Evolutionary conservation across 169 alveolate species (phyloP).

Genomic region (Plasmodium cynomolgi): DNA sequence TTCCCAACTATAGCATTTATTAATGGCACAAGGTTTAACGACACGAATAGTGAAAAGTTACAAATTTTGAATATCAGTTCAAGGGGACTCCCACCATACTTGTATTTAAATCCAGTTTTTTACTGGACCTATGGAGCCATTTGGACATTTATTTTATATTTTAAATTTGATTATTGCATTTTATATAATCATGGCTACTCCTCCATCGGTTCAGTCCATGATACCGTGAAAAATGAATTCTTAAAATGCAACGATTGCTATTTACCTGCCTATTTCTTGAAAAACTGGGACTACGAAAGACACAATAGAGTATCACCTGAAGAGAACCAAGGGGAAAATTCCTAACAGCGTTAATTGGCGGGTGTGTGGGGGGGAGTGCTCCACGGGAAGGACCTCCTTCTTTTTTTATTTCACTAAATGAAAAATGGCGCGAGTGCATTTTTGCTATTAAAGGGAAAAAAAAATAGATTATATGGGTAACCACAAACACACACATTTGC

Average conservation of each 20-base stretch:
- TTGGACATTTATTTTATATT: conserved; percentile 82
- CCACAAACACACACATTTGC: neutral
- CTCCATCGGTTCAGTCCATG: conserved; percentile 81
- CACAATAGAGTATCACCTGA: conserved; percentile 48
- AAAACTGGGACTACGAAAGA: conserved; percentile 80
- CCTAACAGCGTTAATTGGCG: neutral
- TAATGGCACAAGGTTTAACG: conserved; percentile 70
- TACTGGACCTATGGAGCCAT: conserved; percentile 86
- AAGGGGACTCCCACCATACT: conserved; percentile 73
- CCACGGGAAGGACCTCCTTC: neutral
- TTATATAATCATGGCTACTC: conserved; percentile 85
- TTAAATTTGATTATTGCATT: conserved; percentile 80
- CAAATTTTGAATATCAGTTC: conserved; percentile 70
- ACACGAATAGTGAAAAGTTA: conserved; percentile 39
- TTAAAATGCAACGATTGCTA: conserved; percentile 77
- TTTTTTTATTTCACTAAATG: neutral
- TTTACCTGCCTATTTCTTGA: conserved; percentile 82
- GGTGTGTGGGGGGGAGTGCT: neutral
- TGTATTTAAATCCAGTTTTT: conserved; percentile 77
- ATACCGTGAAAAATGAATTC: conserved; percentile 76
- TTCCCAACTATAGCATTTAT: conserved; percentile 41
- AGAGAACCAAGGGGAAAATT: conserved; percentile 7
- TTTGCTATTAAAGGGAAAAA: neutral
- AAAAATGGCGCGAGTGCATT: neutral
- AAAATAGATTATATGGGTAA: neutral